A percentile compares a stretch with the other conserved stretches of the same genome.
Conservation (phyloP, 1,284 basidiomycete species). For the Phlebopus sp. region DNA sequence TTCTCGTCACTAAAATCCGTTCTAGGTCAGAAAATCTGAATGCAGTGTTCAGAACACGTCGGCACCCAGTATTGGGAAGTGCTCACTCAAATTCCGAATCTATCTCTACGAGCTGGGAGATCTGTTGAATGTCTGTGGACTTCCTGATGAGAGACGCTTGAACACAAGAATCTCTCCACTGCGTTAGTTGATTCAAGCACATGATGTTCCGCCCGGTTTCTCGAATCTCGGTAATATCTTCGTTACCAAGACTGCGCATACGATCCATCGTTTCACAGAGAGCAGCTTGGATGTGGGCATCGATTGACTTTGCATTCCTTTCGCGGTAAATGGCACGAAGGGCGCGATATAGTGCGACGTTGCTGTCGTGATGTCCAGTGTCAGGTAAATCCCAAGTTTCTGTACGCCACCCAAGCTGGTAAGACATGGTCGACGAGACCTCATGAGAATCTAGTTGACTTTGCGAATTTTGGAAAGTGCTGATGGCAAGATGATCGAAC, state of each 20-base stretch:
- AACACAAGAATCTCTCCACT: constrained; percentile 46
- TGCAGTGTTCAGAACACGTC: constrained; percentile 12
- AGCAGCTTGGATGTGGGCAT: constrained; percentile 47
- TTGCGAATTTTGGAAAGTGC: constrained; percentile 48
- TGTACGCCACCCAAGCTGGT: constrained; percentile 86
- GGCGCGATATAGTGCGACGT: constrained; percentile 72
- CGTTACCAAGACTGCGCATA: constrained; percentile 66
- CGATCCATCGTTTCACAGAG: constrained; percentile 61
- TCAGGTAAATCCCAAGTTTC: constrained; percentile 91
- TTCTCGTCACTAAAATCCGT: constrained; percentile 76
- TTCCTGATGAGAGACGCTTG: constrained; percentile 39
- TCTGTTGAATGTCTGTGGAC: constrained; percentile 34
- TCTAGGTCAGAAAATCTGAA: constrained; percentile 78
- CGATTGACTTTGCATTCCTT: constrained; percentile 50
- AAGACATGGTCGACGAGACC: constrained; percentile 54
- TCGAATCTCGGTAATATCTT: constrained; percentile 75
- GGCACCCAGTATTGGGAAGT: not conserved
- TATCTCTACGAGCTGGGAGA: constrained; percentile 47
- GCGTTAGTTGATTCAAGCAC: constrained; percentile 71
- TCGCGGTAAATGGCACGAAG: constrained; percentile 78
- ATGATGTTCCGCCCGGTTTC: constrained; percentile 67
- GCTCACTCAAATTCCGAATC: constrained; percentile 66
- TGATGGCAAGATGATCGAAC: constrained; percentile 78
- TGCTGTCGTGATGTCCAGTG: constrained; percentile 42
- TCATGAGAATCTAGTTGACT: constrained; percentile 34